Evolutionary conservation across 164 flowering plant species (phyloP).

Genomic region (Vitis riparia): DNA sequence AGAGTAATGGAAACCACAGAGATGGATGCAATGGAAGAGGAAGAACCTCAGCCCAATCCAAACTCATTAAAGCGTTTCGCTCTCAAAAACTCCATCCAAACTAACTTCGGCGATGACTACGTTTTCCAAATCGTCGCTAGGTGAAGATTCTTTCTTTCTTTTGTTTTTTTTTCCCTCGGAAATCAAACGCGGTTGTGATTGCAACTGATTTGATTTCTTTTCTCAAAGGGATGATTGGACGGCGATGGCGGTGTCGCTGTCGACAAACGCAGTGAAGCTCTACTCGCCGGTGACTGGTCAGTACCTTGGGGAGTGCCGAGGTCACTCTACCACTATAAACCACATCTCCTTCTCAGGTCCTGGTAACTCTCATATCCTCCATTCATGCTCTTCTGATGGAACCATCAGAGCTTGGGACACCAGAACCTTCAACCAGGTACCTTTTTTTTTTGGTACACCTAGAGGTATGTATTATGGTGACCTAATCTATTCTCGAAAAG

Average conservation of each 20-base stretch:
- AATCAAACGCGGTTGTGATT: neutral
- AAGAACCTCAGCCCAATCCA: conserved; percentile 21
- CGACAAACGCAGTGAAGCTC: conserved; percentile 74
- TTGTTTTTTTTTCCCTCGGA: neutral
- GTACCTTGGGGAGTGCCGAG: conserved; percentile 77
- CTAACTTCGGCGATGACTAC: conserved; percentile 89
- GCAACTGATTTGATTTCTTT: conserved; percentile 1
- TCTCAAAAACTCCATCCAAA: conserved; percentile 79
- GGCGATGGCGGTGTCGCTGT: conserved; percentile 82
- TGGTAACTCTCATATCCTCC: conserved; percentile 50
- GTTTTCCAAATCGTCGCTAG: conserved; percentile 82
- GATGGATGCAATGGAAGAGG: conserved; percentile 39
- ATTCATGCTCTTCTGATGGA: conserved; percentile 85
- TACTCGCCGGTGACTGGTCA: conserved; percentile 85
- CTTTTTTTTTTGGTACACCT: neutral
- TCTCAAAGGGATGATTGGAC: conserved; percentile 59
- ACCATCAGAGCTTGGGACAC: conserved; percentile 90
- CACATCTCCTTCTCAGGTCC: conserved; percentile 59
- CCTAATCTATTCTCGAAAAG: no score
- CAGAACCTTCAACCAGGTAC: conserved; percentile 68
- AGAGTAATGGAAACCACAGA: conserved; percentile 23
- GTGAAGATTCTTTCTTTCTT: conserved; percentile 31
- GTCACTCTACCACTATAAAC: conserved; percentile 71
- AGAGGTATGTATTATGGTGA: no score
- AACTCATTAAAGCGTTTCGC: conserved; percentile 47